Percentiles rank a stretch among this genome's conserved stretches.
Conservation (phyloP, 208 protist species). For the Leishmania lainsoni region DNA sequence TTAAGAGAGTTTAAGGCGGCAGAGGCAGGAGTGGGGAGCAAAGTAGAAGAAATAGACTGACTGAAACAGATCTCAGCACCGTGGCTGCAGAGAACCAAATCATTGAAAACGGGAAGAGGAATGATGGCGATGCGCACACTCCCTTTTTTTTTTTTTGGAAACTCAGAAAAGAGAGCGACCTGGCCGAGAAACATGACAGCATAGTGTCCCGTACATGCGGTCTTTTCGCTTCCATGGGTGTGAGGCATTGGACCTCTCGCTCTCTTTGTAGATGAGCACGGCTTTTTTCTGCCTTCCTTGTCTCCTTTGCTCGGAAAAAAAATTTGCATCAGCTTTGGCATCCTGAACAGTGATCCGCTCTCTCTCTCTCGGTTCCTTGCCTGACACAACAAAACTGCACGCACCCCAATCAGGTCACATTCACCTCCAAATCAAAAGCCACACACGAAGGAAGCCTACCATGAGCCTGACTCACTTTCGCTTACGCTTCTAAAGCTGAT, state of each 20-base stretch:
- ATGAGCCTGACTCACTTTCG: no score
- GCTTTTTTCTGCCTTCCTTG: neutral
- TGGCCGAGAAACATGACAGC: neutral
- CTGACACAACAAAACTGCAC: no score
- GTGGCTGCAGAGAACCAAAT: neutral
- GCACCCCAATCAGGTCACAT: no score
- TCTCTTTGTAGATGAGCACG: neutral
- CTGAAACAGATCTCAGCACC: neutral
- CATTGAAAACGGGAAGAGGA: neutral
- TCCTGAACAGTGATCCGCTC: no score
- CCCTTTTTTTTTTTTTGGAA: neutral
- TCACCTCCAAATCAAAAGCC: no score
- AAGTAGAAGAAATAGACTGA: neutral
- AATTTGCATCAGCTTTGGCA: no score
- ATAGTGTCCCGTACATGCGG: neutral
- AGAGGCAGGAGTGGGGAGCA: neutral
- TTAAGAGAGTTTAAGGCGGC: neutral
- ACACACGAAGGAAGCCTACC: no score
- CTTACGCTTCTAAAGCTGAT: no score
- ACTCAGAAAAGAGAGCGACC: neutral
- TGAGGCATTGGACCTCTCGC: neutral
- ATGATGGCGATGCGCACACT: neutral
- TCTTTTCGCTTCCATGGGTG: neutral
- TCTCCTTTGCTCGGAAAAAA: neutral
- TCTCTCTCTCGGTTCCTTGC: neutral